Base-by-base conservation (phyloP, 2,329 filamentous ascomycete genomes). In the Cyclaneusma minus region DNA sequence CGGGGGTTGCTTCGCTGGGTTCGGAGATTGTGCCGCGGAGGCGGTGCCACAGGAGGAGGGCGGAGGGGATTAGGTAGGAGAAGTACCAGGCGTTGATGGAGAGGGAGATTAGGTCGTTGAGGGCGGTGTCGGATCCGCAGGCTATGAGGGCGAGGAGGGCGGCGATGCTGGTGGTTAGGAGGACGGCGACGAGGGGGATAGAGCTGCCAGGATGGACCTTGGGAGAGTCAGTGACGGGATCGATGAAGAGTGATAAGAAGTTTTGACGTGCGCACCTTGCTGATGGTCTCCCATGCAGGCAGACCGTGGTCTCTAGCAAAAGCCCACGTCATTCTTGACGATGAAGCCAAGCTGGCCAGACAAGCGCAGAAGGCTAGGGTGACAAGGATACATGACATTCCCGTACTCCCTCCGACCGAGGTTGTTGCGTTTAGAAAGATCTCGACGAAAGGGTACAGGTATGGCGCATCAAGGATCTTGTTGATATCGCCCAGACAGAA, bases 381-480 rank as follows among this genome's bases (percentile, higher is more conserved):
- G 3, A 65, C 51, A 3, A 68, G 44, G 11, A 69, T 52, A 4
- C 52, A 43, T 0, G 55, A 51, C 56, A 68, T 64, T 12, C 58
- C 54, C 13, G 51, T 53, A 6, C 52, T 44, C 3, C 46, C 56
- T 4, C 46, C 44, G 11, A 49, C 38, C 16, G 47, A 50, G 2
- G 51, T 41, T 4, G 56, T 54, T 2, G 53, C 53, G 25, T 59
- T 52, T 26, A 51, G 50, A 28, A 62, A 71, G 12, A 71, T 56
- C 22, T 65, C 53, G 39, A 73, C 68, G 35, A 68, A 68, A 0
- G 68, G 65, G n/a, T n/a, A n/a, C n/a, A n/a, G n/a, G n/a, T n/a
- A n/a, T n/a, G n/a, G n/a, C n/a, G 54, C 56, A 1, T 45, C 43
- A 3, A 64, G 42, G 1, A 60, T 53, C 0, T 36, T 38, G 7